Percentiles rank a stretch among this genome's conserved stretches.
phyloP scores from a whole-genome alignment of 2,329 filamentous ascomycete species.

The Neospermospora avenae region DNA sequence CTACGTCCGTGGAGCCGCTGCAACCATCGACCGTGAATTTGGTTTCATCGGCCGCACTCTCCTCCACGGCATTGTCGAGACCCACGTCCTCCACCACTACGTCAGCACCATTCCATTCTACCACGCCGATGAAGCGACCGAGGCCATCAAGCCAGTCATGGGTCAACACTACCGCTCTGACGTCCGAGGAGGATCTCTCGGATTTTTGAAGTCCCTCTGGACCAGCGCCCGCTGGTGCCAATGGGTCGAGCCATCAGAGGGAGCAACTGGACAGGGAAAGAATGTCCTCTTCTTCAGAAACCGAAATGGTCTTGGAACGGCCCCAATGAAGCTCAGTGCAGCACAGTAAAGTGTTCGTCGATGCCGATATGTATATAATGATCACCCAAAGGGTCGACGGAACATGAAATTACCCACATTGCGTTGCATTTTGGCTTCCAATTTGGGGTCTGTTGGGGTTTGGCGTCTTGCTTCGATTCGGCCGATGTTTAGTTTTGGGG shows the following conservation, averaged over 20 bases:
- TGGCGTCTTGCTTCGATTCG: slow-evolving; percentile 11
- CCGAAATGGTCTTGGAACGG: slow-evolving; percentile 73
- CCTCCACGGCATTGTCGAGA: slow-evolving; percentile 95
- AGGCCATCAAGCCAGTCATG: slow-evolving; percentile 94
- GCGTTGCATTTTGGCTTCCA: slow-evolving; percentile 11
- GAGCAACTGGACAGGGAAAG: slow-evolving; percentile 74
- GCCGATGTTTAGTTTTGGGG: not conserved
- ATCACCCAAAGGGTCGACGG: not conserved
- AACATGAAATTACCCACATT: slow-evolving; percentile 4
- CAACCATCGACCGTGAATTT: slow-evolving; percentile 95
- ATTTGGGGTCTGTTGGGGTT: slow-evolving; percentile 13
- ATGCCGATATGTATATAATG: slow-evolving; percentile 8
- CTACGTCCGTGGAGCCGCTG: slow-evolving; percentile 88
- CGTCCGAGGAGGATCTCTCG: slow-evolving; percentile 68
- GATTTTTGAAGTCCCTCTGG: slow-evolving; percentile 84
- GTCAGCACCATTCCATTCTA: slow-evolving; percentile 96
- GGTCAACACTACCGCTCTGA: slow-evolving; percentile 91
- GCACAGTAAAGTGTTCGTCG: slow-evolving; percentile 5
- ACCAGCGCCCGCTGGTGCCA: slow-evolving; percentile 83
- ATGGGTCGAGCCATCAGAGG: slow-evolving; percentile 92
- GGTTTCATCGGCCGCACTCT: slow-evolving; percentile 90
- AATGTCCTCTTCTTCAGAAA: slow-evolving; percentile 97
- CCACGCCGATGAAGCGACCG: slow-evolving; percentile 88
- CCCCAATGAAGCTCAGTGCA: slow-evolving; percentile 27
- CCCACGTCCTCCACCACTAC: slow-evolving; percentile 97